Evolutionary conservation across 1,284 basidiomycete species (phyloP).

Genomic region (Leccinum pallidistipes): DNA sequence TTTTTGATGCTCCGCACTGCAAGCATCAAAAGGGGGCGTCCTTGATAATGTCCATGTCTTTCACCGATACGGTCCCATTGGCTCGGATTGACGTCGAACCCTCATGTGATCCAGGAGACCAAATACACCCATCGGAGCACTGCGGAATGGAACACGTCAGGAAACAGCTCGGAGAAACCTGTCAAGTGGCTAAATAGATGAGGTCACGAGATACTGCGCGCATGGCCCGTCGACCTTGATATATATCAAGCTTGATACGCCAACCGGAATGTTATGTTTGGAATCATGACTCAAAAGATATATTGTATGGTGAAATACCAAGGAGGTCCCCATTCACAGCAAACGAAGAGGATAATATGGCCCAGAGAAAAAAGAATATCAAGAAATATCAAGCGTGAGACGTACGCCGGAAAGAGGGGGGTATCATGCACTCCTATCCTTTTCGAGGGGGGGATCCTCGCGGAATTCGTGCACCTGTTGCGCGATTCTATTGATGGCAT

Average conservation of each 20-base stretch:
- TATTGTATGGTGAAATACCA: background rate
- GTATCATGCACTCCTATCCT: slow-evolving; percentile 24
- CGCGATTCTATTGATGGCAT: slow-evolving; percentile 45
- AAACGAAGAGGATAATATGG: background rate
- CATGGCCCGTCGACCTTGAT: background rate
- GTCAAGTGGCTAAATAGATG: background rate
- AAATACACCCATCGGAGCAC: background rate
- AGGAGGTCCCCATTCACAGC: background rate
- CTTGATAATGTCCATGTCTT: background rate
- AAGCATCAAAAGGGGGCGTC: background rate
- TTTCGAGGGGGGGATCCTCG: slow-evolving; percentile 36
- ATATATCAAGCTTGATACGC: background rate
- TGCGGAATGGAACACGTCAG: background rate
- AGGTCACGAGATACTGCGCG: background rate
- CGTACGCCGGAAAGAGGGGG: background rate
- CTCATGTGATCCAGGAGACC: background rate
- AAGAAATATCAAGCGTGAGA: background rate
- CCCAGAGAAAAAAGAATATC: background rate
- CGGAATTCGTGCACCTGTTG: slow-evolving; percentile 29
- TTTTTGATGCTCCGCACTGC: background rate
- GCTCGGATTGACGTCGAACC: background rate
- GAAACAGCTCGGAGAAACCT: background rate
- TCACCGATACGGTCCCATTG: background rate
- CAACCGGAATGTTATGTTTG: background rate
- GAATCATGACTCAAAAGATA: background rate